These are phyloP conservation scores for Salix dunnii DNA, from an alignment of 345 rosid species.

Conservation along the genomic window DNA sequence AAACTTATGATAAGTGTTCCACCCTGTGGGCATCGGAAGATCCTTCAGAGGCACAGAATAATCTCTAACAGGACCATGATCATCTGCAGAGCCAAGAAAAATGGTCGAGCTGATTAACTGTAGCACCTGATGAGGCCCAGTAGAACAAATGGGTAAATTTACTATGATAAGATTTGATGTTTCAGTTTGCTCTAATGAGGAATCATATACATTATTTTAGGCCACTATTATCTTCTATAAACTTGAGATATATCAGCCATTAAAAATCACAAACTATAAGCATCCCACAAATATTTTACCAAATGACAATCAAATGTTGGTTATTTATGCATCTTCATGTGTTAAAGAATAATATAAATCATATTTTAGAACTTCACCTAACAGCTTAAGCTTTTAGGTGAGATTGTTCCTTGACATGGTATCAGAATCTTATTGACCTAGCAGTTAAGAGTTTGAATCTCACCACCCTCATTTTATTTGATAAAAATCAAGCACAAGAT, in stretches of 20 bases:
- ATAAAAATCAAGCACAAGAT: no score
- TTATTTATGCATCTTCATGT: not conserved
- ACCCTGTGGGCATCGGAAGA: constrained; percentile 31
- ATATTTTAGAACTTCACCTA: no score
- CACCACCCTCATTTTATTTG: no score
- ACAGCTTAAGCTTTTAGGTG: no score
- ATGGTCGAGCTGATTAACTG: constrained; percentile 12
- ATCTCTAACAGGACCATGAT: constrained; percentile 15
- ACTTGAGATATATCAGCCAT: not conserved
- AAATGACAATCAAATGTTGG: not conserved
- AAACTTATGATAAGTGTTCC: constrained; percentile 52
- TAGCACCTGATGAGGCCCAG: constrained; percentile 9
- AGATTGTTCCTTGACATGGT: no score
- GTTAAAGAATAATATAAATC: no score
- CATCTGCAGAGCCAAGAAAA: constrained; percentile 25
- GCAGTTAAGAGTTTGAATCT: no score
- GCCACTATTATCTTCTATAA: not conserved
- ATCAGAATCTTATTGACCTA: no score
- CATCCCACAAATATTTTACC: constrained; percentile 1
- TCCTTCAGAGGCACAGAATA: constrained; percentile 28
- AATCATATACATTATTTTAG: not conserved
- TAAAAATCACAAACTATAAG: not conserved
- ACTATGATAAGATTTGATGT: not conserved
- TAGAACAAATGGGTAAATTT: constrained; percentile 10
- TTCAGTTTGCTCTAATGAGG: constrained; percentile 1